Evolutionary conservation across 257 asterid species (phyloP).

Genomic region (Capsicum pubescens): DNA sequence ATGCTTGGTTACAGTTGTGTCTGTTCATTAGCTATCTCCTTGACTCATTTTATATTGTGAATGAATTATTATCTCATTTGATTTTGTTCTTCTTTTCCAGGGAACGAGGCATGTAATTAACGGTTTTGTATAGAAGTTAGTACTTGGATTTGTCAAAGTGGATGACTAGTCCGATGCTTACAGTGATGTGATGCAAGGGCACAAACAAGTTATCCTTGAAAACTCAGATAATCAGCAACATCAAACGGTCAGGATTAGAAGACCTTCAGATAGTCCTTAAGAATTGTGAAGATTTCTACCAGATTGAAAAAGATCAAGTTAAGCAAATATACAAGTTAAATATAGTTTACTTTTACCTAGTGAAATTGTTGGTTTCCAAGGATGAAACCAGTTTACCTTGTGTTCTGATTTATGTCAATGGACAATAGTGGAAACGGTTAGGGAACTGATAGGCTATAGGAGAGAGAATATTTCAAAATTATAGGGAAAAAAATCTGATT

Average conservation of each 20-base stretch:
- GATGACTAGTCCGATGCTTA: background rate
- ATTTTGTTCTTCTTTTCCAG: background rate
- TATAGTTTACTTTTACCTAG: background rate
- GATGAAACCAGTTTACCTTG: background rate
- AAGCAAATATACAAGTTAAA: background rate
- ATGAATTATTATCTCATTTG: background rate
- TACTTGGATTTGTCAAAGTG: background rate
- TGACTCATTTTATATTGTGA: background rate
- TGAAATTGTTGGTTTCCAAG: background rate
- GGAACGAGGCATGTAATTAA: background rate
- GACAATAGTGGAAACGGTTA: too few species aligned
- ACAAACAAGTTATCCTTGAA: background rate
- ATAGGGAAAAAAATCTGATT: too few species aligned
- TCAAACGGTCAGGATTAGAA: background rate
- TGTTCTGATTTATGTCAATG: background rate
- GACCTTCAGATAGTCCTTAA: background rate
- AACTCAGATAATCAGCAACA: background rate
- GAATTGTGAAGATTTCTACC: background rate
- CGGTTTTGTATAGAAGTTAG: background rate
- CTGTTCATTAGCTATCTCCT: background rate
- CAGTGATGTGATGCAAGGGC: slow-evolving; percentile 2
- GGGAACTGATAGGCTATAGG: too few species aligned
- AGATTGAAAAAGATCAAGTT: background rate
- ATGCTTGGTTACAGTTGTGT: background rate
- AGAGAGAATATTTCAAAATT: too few species aligned